These are phyloP conservation scores for Boletus patriciae DNA, from an alignment of 768 basidiomycete species.

Conservation along the genomic window DNA sequence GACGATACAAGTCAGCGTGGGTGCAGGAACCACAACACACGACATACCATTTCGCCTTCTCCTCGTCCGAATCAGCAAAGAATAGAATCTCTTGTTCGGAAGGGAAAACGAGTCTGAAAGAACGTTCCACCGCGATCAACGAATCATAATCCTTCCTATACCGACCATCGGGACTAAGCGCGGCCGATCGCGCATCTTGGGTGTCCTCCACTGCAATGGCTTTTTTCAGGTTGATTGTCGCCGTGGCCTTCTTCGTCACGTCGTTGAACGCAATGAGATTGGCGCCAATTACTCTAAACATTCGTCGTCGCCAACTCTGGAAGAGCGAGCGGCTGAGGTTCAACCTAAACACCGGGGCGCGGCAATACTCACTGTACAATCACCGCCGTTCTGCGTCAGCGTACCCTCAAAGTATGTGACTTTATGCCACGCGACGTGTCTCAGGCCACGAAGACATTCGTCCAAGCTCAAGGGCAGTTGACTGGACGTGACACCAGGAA, in stretches of 20 bases:
- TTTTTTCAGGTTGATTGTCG: constrained; percentile 89
- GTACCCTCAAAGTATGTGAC: constrained; percentile 91
- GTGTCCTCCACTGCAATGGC: constrained; percentile 77
- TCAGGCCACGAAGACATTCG: constrained; percentile 84
- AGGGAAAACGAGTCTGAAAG: constrained; percentile 82
- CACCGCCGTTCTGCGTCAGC: constrained; percentile 91
- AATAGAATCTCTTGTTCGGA: constrained; percentile 80
- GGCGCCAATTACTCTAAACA: constrained; percentile 80
- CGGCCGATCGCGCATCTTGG: constrained; percentile 52
- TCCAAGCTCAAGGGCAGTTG: constrained; percentile 90
- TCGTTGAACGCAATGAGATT: constrained; percentile 90
- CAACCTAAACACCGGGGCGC: background rate
- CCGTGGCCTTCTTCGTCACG: constrained; percentile 85
- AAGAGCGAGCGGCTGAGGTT: background rate
- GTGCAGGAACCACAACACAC: background rate
- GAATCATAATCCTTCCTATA: constrained; percentile 60
- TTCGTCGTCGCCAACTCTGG: constrained; percentile 81
- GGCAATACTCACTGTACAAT: constrained; percentile 69
- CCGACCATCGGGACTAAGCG: constrained; percentile 46
- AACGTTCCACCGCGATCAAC: constrained; percentile 71
- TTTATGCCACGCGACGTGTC: constrained; percentile 93
- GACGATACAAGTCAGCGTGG: constrained; percentile 1
- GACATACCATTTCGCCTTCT: constrained; percentile 81
- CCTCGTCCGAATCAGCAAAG: constrained; percentile 87
- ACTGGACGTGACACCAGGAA: constrained; percentile 77